These are phyloP conservation scores for Aphanomyces stellatus DNA, from an alignment of 352 stramenopile species.

Conservation along the genomic window DNA sequence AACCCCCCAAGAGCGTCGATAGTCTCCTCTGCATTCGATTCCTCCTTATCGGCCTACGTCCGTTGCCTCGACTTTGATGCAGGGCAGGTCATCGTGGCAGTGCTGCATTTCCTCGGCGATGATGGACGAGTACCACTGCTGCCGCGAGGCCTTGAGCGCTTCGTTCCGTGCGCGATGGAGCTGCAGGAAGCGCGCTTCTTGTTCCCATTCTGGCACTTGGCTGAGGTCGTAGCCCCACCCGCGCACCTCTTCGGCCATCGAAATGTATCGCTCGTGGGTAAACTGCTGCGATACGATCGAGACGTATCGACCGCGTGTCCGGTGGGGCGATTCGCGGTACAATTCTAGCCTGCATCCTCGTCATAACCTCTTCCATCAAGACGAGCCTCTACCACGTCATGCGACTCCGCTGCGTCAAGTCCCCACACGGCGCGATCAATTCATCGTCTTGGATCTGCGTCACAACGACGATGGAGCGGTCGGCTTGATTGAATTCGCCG, in stretches of 20 bases:
- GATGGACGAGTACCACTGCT: background rate
- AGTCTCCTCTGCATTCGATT: background rate
- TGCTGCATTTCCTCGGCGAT: background rate
- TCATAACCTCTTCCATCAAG: background rate
- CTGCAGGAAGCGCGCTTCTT: background rate
- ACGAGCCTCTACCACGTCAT: background rate
- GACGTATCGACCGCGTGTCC: background rate
- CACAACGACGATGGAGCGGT: background rate
- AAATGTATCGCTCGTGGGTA: background rate
- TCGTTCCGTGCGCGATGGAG: background rate
- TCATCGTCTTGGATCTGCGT: conserved; percentile 6
- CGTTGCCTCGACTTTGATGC: background rate
- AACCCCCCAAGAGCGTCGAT: too few relatives aligned
- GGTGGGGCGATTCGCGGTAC: background rate
- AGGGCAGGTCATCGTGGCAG: background rate
- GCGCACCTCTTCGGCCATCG: background rate
- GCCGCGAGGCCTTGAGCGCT: background rate
- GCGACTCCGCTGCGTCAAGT: background rate
- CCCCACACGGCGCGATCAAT: background rate
- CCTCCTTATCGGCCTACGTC: background rate
- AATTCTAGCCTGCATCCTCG: background rate
- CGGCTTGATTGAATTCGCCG: conserved; percentile 1
- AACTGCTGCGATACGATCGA: conserved; percentile 14
- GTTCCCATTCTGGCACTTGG: background rate
- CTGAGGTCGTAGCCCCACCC: background rate